Evolutionary conservation across 2,329 filamentous ascomycete genomes (phyloP), one percentile per base, ranked within the genome.

Genomic region (Sordariomycetes sp.): DNA sequence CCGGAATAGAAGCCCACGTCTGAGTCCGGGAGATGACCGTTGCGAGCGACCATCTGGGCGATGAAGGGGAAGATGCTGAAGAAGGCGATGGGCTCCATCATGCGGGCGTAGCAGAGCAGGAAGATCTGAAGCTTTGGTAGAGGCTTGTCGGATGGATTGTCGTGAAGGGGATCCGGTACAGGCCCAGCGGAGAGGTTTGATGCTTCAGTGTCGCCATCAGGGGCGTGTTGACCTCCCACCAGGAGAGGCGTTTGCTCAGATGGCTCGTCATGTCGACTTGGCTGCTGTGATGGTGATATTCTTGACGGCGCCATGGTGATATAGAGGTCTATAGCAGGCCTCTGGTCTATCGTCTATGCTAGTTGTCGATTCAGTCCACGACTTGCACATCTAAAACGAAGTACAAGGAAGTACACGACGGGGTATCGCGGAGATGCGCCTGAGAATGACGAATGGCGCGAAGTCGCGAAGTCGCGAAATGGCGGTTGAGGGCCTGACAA

Each of bases 1-100:
- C 85, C 85, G 37, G 69, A 75, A 62, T 86, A 90, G 59, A 88
- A 90, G 3, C 85, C 85, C 4, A 86, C 75, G 51, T 86, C 79
- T n/a, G 69, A 59, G 29, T 73, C 61, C 2, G 66, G 53, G 3
- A 90, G 57, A 9, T 64, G 48, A 8, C 82, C 82, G 38, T 78
- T 80, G 37, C 72, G 64, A 53, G 73, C 63, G 24, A 85, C 76
- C 84, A 90, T 90, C 49, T 80, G 65, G 47, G 79, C 85, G 55
- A 92, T 72, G 57, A 83, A 90, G 1, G 84, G 82, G 46, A 90
- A 83, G 52, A 90, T 86, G 51, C 70, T 76, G 62, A 88, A 90
- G 61, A 86, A 90, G n/a, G 82, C 81, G 26, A 88, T 70, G 1
- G 85, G 83, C 48, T 90, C 85, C 29, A 85, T 64, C 18, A 84